Evolutionary conservation across 768 basidiomycete genomes (phyloP).

Genomic region (Mycena amicta): DNA sequence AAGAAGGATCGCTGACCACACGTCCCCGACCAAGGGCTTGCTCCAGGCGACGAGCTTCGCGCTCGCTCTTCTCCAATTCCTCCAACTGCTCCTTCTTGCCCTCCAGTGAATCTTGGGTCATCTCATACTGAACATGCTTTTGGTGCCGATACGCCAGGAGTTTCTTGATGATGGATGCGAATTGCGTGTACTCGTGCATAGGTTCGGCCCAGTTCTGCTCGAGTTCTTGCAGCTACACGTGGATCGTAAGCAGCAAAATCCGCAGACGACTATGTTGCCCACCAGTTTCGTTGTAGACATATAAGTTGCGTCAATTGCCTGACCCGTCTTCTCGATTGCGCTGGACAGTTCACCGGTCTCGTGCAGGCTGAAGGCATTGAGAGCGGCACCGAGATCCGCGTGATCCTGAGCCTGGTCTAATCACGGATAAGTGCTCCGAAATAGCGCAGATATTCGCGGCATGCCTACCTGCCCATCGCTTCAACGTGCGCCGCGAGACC

Average conservation of each 20-base stretch:
- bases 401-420: conserved; percentile 84
- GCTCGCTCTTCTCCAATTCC: conserved; percentile 90
- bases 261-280: conserved; percentile 30
- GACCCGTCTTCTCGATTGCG: conserved; percentile 95
- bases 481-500: conserved; percentile 87
- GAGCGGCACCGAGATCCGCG: conserved; percentile 85
- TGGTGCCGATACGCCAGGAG: conserved; percentile 93
- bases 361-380: conserved; percentile 93
- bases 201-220: conserved; percentile 97
- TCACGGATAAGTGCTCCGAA: conserved; percentile 9
- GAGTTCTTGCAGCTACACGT: conserved; percentile 75
- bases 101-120: conserved; percentile 91
- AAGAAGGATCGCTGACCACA: conserved; percentile 29
- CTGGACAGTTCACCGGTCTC: conserved; percentile 73
- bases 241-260: conserved; percentile 3
- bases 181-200: conserved; percentile 93
- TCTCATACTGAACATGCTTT: conserved; percentile 97
- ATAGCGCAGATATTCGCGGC: conserved; percentile 30
- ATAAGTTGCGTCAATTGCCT: conserved; percentile 93
- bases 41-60: conserved; percentile 86
- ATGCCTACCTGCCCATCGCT: conserved; percentile 98
- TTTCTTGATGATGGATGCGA: conserved; percentile 92
- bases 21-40: conserved; percentile 76
- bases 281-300: conserved; percentile 90
- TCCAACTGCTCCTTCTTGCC: conserved; percentile 81